Percentiles rank a stretch among this genome's conserved stretches.
phyloP scores from a whole-genome alignment of 2,329 filamentous ascomycete genomes.

The Akanthomyces lecanii region DNA sequence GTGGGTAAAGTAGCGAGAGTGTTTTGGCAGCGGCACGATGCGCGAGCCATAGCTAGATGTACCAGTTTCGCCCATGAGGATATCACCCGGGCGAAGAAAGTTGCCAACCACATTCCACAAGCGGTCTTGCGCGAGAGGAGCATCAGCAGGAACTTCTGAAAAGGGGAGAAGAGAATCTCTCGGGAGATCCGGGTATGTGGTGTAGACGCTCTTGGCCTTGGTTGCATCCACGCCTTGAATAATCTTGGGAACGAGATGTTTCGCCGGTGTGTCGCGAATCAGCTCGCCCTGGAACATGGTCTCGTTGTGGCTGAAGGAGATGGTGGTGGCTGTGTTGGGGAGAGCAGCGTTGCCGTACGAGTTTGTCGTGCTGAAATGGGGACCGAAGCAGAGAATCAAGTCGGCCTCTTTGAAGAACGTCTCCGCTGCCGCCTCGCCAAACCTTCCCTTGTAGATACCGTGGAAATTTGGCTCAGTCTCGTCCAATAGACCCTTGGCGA shows the following conservation, averaged over 20 bases:
- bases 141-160: slow-evolving; percentile 21
- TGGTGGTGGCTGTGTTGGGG: slow-evolving; percentile 30
- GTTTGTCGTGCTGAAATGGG: slow-evolving; percentile 45
- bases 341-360: slow-evolving; percentile 36
- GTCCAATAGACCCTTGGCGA: slow-evolving; percentile 48
- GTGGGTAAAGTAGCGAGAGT: slow-evolving; percentile 44
- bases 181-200: slow-evolving; percentile 26
- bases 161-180: slow-evolving; percentile 22
- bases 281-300: slow-evolving; percentile 30
- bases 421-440: slow-evolving; percentile 31
- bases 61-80: slow-evolving; percentile 55
- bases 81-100: slow-evolving; percentile 48
- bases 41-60: slow-evolving; percentile 53
- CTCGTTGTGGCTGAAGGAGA: slow-evolving; percentile 31
- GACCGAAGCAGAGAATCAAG: slow-evolving; percentile 43
- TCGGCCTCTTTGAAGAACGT: slow-evolving; percentile 39
- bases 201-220: slow-evolving; percentile 23
- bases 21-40: slow-evolving; percentile 45
- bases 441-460: slow-evolving; percentile 44
- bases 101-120: slow-evolving; percentile 44
- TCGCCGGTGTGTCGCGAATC: slow-evolving; percentile 28
- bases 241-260: slow-evolving; percentile 22
- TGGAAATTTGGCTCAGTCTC: slow-evolving; percentile 44
- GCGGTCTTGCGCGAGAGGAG: slow-evolving; percentile 43
- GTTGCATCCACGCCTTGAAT: slow-evolving; percentile 22